Base-by-base conservation (phyloP, 208 protist species). In the Acanthamoeba lenticulata region DNA sequence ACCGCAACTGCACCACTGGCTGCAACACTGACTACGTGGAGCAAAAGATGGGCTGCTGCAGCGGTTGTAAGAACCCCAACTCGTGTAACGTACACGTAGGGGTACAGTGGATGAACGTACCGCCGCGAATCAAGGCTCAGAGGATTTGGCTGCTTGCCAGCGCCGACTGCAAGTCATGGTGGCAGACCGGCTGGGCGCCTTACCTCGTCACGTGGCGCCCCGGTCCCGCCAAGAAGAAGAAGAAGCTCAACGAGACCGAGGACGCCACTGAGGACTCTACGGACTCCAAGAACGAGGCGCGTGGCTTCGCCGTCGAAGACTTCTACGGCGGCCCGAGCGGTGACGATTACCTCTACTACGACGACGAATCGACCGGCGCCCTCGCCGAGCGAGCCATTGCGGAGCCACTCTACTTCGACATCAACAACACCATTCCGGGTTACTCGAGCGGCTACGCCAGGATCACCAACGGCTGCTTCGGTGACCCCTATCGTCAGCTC, bases 1-100 rank as follows among this genome's bases (percentile, higher is more conserved):
- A 6, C 11, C 62, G 62, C n/a, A 72, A 72, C 62, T 72, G 62
- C 62, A 72, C 62, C 62, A 72, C n/a, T n/a, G n/a, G 38, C 62
- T 72, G 62, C 62, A 29, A 72, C 11, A 72, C 7, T 29, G 38
- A 19, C n/a, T 72, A 72, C 34, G 62, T 72, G n/a, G 62, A 72
- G 62, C 11, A 40, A 6, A 72, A 72, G 34, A 72, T 72, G 62
- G 62, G 62, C 9, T 72, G 62, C 62, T 72, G 62, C 62, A 72
- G 62, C 17, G 62, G 62, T 38, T 72, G 62, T 72, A 72, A 72
- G 62, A 72, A 72, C n/a, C 62, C 62, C 62, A 72, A 72, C 62
- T 72, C 62, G 3, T 72, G 62, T 17, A 72, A 72, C 62, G 62
- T 72, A 7, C 62, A 72, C 62, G 29, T 72, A 5, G 62, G 62